phyloP scores from a whole-genome alignment of 306 rosid species.

The Lotus japonicus region DNA sequence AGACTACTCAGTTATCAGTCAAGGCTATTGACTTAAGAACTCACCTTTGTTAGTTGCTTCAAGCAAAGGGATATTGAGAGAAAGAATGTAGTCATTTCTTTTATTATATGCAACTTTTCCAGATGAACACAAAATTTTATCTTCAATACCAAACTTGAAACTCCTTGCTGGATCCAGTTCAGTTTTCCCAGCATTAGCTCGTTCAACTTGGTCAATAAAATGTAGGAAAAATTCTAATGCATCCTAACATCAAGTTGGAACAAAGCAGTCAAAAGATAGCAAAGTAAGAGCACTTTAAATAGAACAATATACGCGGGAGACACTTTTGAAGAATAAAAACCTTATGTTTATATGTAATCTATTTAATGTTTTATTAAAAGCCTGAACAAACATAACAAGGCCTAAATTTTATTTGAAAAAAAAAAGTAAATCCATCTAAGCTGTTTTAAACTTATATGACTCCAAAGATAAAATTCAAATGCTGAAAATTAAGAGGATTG shows the following conservation, averaged over 20 bases:
- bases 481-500: too few relatives aligned
- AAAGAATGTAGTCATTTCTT: constrained; percentile 85
- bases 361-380: neutral
- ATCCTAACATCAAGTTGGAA: constrained; percentile 50
- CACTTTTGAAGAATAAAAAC: neutral
- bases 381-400: neutral
- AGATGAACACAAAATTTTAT: constrained; percentile 83
- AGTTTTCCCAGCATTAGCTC: constrained; percentile 53
- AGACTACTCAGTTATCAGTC: neutral
- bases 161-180: constrained; percentile 76
- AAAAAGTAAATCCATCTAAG: neutral
- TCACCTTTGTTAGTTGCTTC: constrained; percentile 86
- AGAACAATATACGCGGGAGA: neutral
- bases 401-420: neutral
- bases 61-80: constrained; percentile 78
- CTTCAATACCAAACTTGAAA: constrained; percentile 96
- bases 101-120: constrained; percentile 91
- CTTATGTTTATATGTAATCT: neutral
- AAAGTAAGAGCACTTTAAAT: constrained; percentile 1
- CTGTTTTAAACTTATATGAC: neutral
- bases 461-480: neutral
- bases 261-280: constrained; percentile 11
- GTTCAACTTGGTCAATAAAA: constrained; percentile 91
- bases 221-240: constrained; percentile 98
- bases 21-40: constrained; percentile 7